Percentiles rank a stretch among this genome's conserved stretches.
These are phyloP conservation scores for Gyrodon lividus DNA, from an alignment of 768 basidiomycete species.

Conservation along the genomic window DNA sequence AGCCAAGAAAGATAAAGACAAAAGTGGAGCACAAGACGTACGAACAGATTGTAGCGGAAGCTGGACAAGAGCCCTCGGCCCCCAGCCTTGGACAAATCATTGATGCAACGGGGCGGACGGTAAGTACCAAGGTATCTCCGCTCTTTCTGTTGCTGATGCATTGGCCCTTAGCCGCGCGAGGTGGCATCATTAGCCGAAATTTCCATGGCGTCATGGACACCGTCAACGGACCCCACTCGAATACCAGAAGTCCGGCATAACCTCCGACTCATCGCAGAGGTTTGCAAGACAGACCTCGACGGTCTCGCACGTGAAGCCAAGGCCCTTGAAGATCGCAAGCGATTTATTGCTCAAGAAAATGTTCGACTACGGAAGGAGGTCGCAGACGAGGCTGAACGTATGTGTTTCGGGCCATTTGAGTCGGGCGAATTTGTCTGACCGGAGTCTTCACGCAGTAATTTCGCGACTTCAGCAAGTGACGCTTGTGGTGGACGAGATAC, in stretches of 20 bases:
- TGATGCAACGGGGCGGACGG: constrained; percentile 91
- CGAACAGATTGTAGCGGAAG: constrained; percentile 90
- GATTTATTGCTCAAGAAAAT: constrained; percentile 71
- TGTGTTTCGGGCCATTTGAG: constrained; percentile 24
- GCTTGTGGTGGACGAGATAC: constrained; percentile 71
- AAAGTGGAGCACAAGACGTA: constrained; percentile 95
- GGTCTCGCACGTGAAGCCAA: constrained; percentile 90
- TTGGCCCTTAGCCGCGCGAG: constrained; percentile 66
- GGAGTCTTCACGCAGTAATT: constrained; percentile 53
- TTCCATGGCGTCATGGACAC: constrained; percentile 77
- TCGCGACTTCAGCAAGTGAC: constrained; percentile 75
- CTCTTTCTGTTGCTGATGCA: constrained; percentile 3
- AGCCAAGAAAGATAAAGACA: constrained; percentile 78
- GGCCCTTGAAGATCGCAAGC: constrained; percentile 74
- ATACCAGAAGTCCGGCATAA: constrained; percentile 98
- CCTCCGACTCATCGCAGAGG: constrained; percentile 79
- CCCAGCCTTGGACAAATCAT: constrained; percentile 83
- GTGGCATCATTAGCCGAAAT: constrained; percentile 82
- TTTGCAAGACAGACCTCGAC: constrained; percentile 81
- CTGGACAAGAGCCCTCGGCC: constrained; percentile 56
- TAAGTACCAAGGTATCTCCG: constrained; percentile 38
- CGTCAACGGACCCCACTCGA: constrained; percentile 80
- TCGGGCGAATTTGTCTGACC: constrained; percentile 7
- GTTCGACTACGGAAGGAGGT: constrained; percentile 65
- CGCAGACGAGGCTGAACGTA: constrained; percentile 75